Percentiles rank a stretch among this genome's conserved stretches.
phyloP scores from a whole-genome alignment of 1,284 basidiomycete species.

The Ustilago trichophora region DNA sequence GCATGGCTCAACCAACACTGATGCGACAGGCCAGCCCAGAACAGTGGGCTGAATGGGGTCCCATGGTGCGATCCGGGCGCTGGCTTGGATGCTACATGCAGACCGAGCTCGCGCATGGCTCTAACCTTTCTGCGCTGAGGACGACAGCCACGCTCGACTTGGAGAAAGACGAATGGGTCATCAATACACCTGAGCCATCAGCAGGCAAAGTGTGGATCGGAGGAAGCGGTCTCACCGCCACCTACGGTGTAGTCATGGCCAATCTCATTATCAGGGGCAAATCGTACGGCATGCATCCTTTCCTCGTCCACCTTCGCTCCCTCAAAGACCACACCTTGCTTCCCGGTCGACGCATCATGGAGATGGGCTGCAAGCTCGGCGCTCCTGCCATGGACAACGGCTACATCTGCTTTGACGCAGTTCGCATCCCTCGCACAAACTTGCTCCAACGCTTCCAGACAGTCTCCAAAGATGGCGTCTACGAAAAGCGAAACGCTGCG shows the following conservation, averaged over 20 bases:
- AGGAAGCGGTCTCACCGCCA: constrained; percentile 52
- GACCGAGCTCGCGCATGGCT: constrained; percentile 56
- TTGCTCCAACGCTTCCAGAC: constrained; percentile 50
- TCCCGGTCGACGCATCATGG: constrained; percentile 42
- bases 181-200: constrained; percentile 46
- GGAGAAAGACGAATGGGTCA: constrained; percentile 42
- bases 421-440: constrained; percentile 46
- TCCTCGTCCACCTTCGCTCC: constrained; percentile 54
- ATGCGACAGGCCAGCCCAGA: constrained; percentile 44
- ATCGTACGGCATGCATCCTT: constrained; percentile 56
- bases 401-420: constrained; percentile 43
- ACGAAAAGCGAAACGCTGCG: constrained; percentile 43
- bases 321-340: constrained; percentile 46
- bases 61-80: constrained; percentile 34
- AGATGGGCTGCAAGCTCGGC: constrained; percentile 55
- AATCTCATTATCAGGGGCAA: constrained; percentile 47
- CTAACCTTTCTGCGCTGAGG: constrained; percentile 49
- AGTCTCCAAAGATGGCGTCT: constrained; percentile 42
- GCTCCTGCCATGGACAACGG: constrained; percentile 58
- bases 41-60: constrained; percentile 54
- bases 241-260: constrained; percentile 56
- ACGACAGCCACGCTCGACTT: constrained; percentile 51
- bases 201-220: constrained; percentile 58
- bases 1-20: constrained; percentile 56
- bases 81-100: constrained; percentile 58